Base-by-base conservation (phyloP, 1,284 basidiomycete genomes). In the Pseudozyma sp. region DNA sequence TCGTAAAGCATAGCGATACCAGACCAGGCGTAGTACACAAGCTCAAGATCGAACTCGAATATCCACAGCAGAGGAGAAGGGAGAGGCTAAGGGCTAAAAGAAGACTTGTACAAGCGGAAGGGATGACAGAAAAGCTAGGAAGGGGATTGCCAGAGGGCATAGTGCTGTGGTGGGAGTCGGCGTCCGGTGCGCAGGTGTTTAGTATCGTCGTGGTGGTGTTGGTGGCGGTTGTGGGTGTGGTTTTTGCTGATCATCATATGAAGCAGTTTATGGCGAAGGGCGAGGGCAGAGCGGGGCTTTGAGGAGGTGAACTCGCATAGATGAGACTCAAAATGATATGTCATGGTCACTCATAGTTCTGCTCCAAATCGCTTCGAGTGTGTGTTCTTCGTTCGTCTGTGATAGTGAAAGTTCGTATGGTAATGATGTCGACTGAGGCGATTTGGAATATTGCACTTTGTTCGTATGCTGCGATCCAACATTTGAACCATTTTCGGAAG, bases 1-100 rank as follows among this genome's bases (percentile, higher is more conserved):
- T 59, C n/a, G 70, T 81, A 8, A 52, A 52, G 18, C 77, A 79
- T 34, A 55, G 19, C 6, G 63, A 73, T 45, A 61, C 43, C 1
- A 38, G 59, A 19, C 66, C 70, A 3, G 63, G 61, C 5, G 70
- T 64, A 14, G 39, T 56, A 43, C 78, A 80, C 61, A 67, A 55
- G 49, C 50, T 78, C 18, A 58, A 61, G 59, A 68, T 80, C 49
- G 61, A 62, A 45, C 14, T 77, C 40, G 52, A 61, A 1, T 52
- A 75, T 39, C 49, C 56, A 6, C 31, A 61, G 9, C 52, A 21
- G 14, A 53, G 61, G 19, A 57, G 50, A 36, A 21, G 53, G 35
- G 16, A 55, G 38, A 34, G 64, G 19, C 10, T 70, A 16, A 53
- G 53, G 13, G n/a, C 50, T 42, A 42, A 43, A 12, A 60, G 64